Conservation (phyloP, 2,329 filamentous ascomycete species). For the Cytospora mali region DNA sequence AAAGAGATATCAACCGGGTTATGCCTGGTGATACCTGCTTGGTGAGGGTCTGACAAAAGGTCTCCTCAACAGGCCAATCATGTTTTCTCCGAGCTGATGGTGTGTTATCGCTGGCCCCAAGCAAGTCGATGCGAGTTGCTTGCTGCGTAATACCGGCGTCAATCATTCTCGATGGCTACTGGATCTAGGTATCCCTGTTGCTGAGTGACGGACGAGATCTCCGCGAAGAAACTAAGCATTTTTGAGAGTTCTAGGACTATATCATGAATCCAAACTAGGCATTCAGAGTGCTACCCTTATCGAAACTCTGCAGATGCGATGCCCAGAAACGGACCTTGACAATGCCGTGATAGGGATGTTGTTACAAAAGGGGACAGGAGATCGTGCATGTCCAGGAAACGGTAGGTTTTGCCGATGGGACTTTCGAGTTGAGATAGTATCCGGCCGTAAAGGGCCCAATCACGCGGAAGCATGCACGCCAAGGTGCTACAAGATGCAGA, state of each 20-base stretch:
- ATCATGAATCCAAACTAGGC: not conserved
- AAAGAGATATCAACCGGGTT: conserved; percentile 11
- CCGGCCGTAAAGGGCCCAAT: conserved; percentile 3
- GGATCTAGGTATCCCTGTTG: not conserved
- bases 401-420: not conserved
- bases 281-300: not conserved
- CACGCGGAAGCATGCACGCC: not conserved
- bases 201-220: not conserved
- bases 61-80: not conserved
- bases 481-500: conserved; percentile 7
- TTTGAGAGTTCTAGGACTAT: not conserved
- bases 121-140: not conserved
- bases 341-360: not conserved
- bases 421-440: not conserved
- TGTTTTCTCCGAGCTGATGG: not conserved
- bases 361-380: not conserved
- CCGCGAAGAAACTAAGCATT: not conserved
- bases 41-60: not conserved
- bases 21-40: conserved; percentile 5
- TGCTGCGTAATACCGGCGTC: not conserved
- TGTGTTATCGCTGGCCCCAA: not conserved
- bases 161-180: not conserved
- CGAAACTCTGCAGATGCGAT: not conserved
- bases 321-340: not conserved
- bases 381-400: not conserved